phyloP scores from a whole-genome alignment of 2,329 filamentous ascomycete genomes.

The Tympanopsis confertula region DNA sequence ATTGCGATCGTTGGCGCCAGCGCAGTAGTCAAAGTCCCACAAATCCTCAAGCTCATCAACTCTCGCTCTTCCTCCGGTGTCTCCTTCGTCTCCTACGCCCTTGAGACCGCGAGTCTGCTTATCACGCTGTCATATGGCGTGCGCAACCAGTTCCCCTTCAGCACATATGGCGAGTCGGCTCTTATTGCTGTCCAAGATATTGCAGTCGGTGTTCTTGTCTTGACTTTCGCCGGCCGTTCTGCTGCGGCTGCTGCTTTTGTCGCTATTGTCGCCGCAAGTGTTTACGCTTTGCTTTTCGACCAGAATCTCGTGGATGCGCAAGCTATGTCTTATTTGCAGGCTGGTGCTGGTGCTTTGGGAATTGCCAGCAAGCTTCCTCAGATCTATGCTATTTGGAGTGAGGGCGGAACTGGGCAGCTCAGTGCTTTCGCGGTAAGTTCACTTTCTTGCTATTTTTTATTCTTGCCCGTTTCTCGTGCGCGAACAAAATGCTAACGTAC shows the following conservation, averaged over 20 bases:
- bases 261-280: slow-evolving; percentile 58
- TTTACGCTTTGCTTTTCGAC: slow-evolving; percentile 59
- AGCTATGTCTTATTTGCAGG: slow-evolving; percentile 66
- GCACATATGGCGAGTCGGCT: slow-evolving; percentile 89
- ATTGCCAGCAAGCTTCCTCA: slow-evolving; percentile 90
- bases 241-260: slow-evolving; percentile 66
- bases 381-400: slow-evolving; percentile 72
- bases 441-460: slow-evolving; percentile 3
- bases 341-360: slow-evolving; percentile 69
- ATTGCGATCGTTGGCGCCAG: slow-evolving; percentile 87
- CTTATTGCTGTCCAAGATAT: slow-evolving; percentile 89
- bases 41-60: slow-evolving; percentile 82
- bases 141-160: slow-evolving; percentile 85
- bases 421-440: slow-evolving; percentile 82
- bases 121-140: slow-evolving; percentile 88
- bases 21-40: slow-evolving; percentile 88
- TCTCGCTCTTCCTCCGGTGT: slow-evolving; percentile 75
- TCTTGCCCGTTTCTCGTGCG: too few species aligned
- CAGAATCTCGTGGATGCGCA: slow-evolving; percentile 48
- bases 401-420: slow-evolving; percentile 87
- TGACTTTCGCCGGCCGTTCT: slow-evolving; percentile 66
- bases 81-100: slow-evolving; percentile 79
- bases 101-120: slow-evolving; percentile 80
- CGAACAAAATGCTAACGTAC: neutral
- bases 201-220: slow-evolving; percentile 72